Evolutionary conservation across 495 filamentous ascomycete species (phyloP), one percentile per base, ranked within the genome.

Genomic region (Beverwykella pulmonaria): DNA sequence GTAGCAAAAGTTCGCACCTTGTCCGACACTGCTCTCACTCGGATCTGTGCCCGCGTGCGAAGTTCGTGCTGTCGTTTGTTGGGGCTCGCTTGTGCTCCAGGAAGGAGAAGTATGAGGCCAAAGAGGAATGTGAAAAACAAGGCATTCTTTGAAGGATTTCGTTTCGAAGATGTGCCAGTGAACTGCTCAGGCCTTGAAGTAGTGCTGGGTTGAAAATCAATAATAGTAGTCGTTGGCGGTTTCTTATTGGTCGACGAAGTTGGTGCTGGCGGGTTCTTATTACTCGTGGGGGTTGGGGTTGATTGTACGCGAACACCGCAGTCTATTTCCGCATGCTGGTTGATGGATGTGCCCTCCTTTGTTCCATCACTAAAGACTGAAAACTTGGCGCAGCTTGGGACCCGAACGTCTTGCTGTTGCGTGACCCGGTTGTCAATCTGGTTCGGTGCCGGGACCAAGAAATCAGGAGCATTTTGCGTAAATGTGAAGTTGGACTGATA

Each of bases 401-500:
- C 27, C 27, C 54, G 27, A 19, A 68, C 27, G 22, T 68, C 36
- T 53, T 68, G 65, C 14, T 61, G 50, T 53, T 68, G 65, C 9
- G 29, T 17, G 22, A 68, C 41, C 2, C n/a, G 57, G 34, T 46
- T 48, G 58, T 68, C 65, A 2, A 39, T n/a, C 25, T 56, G n/a
- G 22, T 55, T 58, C 2, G 65, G 65, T 2, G 59, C 26, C 17
- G 65, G 65, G 22, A 49, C 50, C 1, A 49, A 3, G 14, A 59
- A 30, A 41, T 68, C 65, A 2, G 65, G 65, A 8, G 65, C 65
- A 23, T 68, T 68, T 44, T 68, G 65, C 2, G 22, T 26, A 34
- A 68, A 68, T 10, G 65, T 68, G 46, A 68, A 68, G 49, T 68
- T 68, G 8, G 65, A 68, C 22, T 50, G 25, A 39, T 61, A 68